These are phyloP conservation scores for Dictyostelium purpureum DNA, from an alignment of 78 protist genomes.

Conservation along the genomic window DNA sequence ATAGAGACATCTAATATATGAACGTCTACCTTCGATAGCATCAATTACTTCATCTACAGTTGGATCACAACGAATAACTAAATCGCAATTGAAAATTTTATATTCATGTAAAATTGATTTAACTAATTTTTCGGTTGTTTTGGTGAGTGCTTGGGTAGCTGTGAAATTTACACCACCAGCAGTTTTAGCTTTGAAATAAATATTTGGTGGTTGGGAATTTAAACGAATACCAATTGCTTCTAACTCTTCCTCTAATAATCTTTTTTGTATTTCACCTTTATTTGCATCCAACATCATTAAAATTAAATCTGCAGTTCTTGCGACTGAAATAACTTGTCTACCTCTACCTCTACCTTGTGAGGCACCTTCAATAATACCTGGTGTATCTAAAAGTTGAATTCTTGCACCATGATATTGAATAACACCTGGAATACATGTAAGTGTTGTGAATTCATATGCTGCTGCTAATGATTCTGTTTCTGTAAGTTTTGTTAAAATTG, in stretches of 20 bases:
- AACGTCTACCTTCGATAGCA: constrained; percentile 98
- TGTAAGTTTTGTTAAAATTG: constrained; percentile 95
- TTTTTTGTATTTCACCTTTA: constrained; percentile 83
- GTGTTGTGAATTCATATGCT: constrained; percentile 99
- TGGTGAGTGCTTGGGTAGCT: constrained; percentile 79
- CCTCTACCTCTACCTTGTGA: constrained; percentile 99
- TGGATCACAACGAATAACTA: constrained; percentile 89
- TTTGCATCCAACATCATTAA: constrained; percentile 86
- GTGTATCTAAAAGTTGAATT: constrained; percentile 96
- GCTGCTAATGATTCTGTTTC: constrained; percentile 92
- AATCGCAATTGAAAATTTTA: constrained; percentile 81
- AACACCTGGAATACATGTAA: constrained; percentile 99
- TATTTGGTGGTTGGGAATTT: constrained; percentile 80
- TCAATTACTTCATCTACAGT: constrained; percentile 99
- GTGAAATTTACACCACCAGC: constrained; percentile 82
- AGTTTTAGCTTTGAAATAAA: constrained; percentile 70
- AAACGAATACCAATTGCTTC: constrained; percentile 86
- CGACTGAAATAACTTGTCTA: constrained; percentile 92
- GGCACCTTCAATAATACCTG: constrained; percentile 99
- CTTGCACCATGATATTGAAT: constrained; percentile 96
- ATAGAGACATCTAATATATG: constrained; percentile 77
- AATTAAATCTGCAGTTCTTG: constrained; percentile 83
- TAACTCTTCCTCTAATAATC: constrained; percentile 73
- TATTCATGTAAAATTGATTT: constrained; percentile 90
- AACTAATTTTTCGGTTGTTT: constrained; percentile 85